Base-by-base conservation (phyloP, 192 early-diverging fungal genomes). In the Coemansia sp. region DNA sequence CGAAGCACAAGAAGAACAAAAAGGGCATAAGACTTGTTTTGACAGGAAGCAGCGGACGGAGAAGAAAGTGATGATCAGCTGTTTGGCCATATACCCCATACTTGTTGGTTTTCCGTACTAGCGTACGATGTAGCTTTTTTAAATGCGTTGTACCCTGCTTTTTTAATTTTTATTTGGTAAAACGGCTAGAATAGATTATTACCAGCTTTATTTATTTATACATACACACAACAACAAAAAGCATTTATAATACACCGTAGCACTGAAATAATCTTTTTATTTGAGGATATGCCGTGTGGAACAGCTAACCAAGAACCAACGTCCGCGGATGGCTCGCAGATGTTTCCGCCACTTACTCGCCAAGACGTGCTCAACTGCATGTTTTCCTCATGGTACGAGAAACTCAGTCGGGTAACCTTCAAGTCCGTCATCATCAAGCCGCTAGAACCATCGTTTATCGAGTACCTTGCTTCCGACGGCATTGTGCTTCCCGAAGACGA, bases 401-500 rank as follows among this genome's bases (percentile, higher is more conserved):
- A 37, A 22, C 93, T 97, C 66, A 67, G 76, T 5, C 37, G 68
- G 6, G 71, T 84, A 17, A 89, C 95, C 2, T 88, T 99, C 66
- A 90, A 91, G 61, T 91, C 90, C 4, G 79, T 81, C 48, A 74
- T 96, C 35, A 86, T 96, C 53, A 70, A 74, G 36, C 90, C 89
- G 5, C 84, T 99, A 18, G 83, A 92, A 0, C 72, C 77, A 14
- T 88, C 88, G 34, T 96, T 99, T 84, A 64, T 98, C 28, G 84
- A 89, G 9, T 99, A 97, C 61, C 81, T 99, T 32, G 73, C 90
- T 48, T 86, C 90, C 5, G 97, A 99, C 73, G 91, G 94, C 6
- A 84, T 98, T 8, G 90, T 90, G 66, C 79, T 98, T 41, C 94
- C 96, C 0, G 85, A 81, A 2, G 83, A 93, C 61, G 86, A 83